Conservation (phyloP, 148 eudicot genomes). For the Diospyros kaki region DNA sequence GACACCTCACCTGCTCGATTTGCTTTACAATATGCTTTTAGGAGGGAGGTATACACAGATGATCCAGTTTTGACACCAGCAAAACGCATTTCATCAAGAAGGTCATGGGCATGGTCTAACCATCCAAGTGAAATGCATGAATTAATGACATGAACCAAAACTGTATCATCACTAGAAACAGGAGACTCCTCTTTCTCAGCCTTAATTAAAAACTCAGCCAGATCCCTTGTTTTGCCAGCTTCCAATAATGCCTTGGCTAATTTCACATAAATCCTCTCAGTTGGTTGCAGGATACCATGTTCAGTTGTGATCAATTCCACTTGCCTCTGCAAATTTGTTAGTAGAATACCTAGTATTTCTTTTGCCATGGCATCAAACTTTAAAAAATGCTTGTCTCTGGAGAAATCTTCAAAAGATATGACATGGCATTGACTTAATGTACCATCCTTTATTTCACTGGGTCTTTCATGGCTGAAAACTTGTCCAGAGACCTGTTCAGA, state of each 20-base stretch:
- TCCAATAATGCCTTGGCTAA: conserved; percentile 75
- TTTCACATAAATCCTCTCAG: conserved; percentile 63
- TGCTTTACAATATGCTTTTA: conserved; percentile 82
- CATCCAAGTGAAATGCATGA: conserved; percentile 80
- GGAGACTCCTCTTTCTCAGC: conserved; percentile 68
- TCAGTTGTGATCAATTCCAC: conserved; percentile 58
- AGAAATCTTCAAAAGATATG: conserved; percentile 53
- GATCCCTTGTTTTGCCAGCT: conserved; percentile 66
- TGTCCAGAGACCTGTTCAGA: conserved; percentile 16
- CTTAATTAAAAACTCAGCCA: conserved; percentile 75
- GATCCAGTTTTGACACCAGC: conserved; percentile 67
- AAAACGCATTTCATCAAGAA: conserved; percentile 88
- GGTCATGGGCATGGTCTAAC: conserved; percentile 90
- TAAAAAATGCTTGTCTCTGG: conserved; percentile 51
- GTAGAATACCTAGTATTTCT: conserved; percentile 41
- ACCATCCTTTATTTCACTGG: conserved; percentile 18
- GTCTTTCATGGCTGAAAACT: conserved; percentile 11
- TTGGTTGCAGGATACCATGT: conserved; percentile 79
- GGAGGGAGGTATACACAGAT: conserved; percentile 61
- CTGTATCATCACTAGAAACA: conserved; percentile 56
- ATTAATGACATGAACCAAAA: conserved; percentile 61
- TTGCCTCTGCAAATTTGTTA: conserved; percentile 56
- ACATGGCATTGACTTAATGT: conserved; percentile 16
- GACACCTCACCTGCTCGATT: conserved; percentile 47
- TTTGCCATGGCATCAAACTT: conserved; percentile 57